Conservation (phyloP, 768 basidiomycete genomes). For the Sarcodon aspratus region DNA sequence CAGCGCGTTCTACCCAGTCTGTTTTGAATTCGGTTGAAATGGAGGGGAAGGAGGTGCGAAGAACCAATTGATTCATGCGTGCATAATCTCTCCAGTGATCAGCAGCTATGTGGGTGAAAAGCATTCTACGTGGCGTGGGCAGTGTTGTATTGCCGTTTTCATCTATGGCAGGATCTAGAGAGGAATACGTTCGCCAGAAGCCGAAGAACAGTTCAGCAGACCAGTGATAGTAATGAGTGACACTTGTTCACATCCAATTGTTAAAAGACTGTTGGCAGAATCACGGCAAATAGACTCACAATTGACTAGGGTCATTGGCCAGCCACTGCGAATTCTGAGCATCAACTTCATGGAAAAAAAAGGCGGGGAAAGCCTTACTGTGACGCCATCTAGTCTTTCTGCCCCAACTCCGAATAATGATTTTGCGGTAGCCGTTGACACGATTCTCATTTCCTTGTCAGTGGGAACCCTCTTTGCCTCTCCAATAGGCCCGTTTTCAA, state of each 20-base stretch:
- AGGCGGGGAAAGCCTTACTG: slow-evolving; percentile 31
- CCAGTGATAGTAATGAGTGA: slow-evolving; percentile 93
- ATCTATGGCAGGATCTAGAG: slow-evolving; percentile 62
- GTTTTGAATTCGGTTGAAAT: slow-evolving; percentile 67
- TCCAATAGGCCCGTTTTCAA: slow-evolving; percentile 46
- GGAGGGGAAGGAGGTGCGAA: slow-evolving; percentile 73
- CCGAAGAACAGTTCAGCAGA: slow-evolving; percentile 88
- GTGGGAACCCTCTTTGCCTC: slow-evolving; percentile 56
- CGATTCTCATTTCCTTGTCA: slow-evolving; percentile 68
- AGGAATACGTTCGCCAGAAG: slow-evolving; percentile 84
- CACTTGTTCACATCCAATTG: slow-evolving; percentile 26
- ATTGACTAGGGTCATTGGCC: slow-evolving; percentile 80
- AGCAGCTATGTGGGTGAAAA: slow-evolving; percentile 66
- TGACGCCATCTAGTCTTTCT: slow-evolving; percentile 65
- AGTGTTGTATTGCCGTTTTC: slow-evolving; percentile 57
- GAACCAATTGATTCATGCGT: slow-evolving; percentile 81
- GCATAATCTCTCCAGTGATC: slow-evolving; percentile 88
- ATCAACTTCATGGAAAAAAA: not conserved
- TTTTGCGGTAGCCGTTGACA: slow-evolving; percentile 56
- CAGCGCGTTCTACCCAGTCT: slow-evolving; percentile 76
- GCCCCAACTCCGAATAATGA: slow-evolving; percentile 64
- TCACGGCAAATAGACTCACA: slow-evolving; percentile 30
- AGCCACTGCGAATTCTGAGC: slow-evolving; percentile 40
- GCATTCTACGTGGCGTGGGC: slow-evolving; percentile 59
- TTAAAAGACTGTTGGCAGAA: not conserved